phyloP scores from a whole-genome alignment of 768 basidiomycete genomes.

The Candolleomyces eurysporus region DNA sequence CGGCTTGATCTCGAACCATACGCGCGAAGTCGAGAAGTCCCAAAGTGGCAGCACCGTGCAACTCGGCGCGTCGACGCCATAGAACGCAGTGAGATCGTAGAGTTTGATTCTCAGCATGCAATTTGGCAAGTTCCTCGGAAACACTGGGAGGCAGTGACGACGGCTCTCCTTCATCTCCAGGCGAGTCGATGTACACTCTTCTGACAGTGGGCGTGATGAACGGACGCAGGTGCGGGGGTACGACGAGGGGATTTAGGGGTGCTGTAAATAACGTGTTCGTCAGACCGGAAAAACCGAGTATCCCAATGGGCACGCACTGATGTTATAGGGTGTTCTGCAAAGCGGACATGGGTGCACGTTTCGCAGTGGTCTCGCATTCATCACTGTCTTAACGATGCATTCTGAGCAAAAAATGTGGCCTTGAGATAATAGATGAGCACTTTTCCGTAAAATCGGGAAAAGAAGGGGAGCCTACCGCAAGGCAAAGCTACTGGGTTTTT shows the following conservation, averaged over 20 bases:
- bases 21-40: constrained; percentile 44
- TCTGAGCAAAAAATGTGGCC: constrained; percentile 67
- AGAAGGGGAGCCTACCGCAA: constrained; percentile 48
- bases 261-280: constrained; percentile 27
- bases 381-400: constrained; percentile 52
- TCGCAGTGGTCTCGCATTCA: constrained; percentile 44
- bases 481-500: constrained; percentile 58
- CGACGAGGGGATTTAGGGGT: constrained; percentile 42
- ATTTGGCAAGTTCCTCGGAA: constrained; percentile 34
- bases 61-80: constrained; percentile 50
- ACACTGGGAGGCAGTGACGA: constrained; percentile 11
- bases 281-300: not conserved
- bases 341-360: constrained; percentile 54
- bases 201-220: constrained; percentile 59
- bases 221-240: constrained; percentile 59
- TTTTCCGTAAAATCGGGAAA: not conserved
- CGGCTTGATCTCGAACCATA: constrained; percentile 38
- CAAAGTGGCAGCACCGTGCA: constrained; percentile 46
- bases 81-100: constrained; percentile 40
- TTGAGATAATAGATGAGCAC: constrained; percentile 9
- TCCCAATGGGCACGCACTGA: constrained; percentile 38
- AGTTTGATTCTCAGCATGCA: constrained; percentile 42
- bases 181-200: constrained; percentile 46
- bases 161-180: constrained; percentile 15
- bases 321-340: constrained; percentile 53